Conservation (phyloP, 805 yeast genomes). For the Cyberlindnera suaveolens region DNA sequence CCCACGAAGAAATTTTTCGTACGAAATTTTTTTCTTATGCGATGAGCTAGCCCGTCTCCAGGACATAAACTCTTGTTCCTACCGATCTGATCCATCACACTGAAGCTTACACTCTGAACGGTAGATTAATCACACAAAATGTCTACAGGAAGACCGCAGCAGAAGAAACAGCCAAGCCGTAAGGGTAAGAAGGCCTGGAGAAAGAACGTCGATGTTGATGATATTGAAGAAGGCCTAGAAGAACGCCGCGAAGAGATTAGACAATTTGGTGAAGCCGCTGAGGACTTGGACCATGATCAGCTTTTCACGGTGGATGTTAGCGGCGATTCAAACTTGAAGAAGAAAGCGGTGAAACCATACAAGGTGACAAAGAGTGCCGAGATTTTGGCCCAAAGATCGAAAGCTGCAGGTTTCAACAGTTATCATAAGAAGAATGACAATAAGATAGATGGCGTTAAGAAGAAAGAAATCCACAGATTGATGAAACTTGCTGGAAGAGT, state of each 20-base stretch:
- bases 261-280: slow-evolving; percentile 40
- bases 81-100: no score
- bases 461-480: slow-evolving; percentile 28
- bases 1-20: neutral
- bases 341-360: slow-evolving; percentile 27
- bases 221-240: slow-evolving; percentile 66
- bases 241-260: slow-evolving; percentile 57
- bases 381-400: slow-evolving; percentile 66
- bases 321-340: slow-evolving; percentile 42
- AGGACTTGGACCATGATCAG: slow-evolving; percentile 34
- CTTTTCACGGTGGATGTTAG: slow-evolving; percentile 63
- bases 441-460: slow-evolving; percentile 41
- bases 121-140: neutral
- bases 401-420: slow-evolving; percentile 57
- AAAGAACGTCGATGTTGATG: slow-evolving; percentile 83
- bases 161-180: slow-evolving; percentile 68
- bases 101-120: neutral
- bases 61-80: neutral
- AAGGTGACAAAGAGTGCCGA: slow-evolving; percentile 33
- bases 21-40: slow-evolving; percentile 5
- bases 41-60: slow-evolving; percentile 8
- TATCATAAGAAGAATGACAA: slow-evolving; percentile 36
- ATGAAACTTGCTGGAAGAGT: slow-evolving; percentile 74
- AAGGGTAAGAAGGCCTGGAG: slow-evolving; percentile 94
- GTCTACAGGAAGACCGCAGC: slow-evolving; percentile 42